A percentile compares a stretch with the other conserved stretches of the same genome.
Conservation (phyloP, 208 protist species). For the Naegleria lovaniensis region DNA sequence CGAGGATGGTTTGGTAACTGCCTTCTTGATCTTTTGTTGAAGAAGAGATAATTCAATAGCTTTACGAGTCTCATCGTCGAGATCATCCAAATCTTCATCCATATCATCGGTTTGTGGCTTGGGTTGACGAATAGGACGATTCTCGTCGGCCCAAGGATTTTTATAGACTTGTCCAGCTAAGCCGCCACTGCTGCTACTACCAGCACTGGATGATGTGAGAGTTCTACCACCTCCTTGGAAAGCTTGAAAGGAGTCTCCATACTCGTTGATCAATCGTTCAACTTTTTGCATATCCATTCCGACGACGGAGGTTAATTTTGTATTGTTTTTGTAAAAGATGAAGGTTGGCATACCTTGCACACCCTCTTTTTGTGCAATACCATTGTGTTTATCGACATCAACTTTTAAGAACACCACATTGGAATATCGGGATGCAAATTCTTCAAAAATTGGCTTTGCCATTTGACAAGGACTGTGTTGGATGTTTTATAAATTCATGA, state of each 20-base stretch:
- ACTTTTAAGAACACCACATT: constrained; percentile 21
- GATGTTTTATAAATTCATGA: too few species aligned
- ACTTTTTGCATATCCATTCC: constrained; percentile 10
- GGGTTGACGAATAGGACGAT: neutral
- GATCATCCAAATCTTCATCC: neutral
- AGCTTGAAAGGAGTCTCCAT: constrained; percentile 14
- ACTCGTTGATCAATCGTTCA: neutral
- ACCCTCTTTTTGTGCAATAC: neutral
- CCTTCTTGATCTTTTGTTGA: neutral
- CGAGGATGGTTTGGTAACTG: neutral
- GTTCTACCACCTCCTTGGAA: constrained; percentile 10
- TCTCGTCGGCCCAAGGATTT: neutral
- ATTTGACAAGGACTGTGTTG: neutral
- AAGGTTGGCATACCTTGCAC: constrained; percentile 16
- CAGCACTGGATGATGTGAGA: neutral
- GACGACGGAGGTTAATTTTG: neutral
- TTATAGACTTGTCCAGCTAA: constrained; percentile 4
- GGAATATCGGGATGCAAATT: neutral
- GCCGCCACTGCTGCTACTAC: neutral
- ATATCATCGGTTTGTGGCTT: neutral
- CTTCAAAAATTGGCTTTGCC: neutral
- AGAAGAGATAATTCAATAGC: neutral
- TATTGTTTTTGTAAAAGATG: constrained; percentile 8
- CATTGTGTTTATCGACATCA: neutral
- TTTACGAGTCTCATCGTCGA: neutral